Evolutionary conservation across 2,329 filamentous ascomycete species (phyloP).

Genomic region (Aspergillus hiratsukae): DNA sequence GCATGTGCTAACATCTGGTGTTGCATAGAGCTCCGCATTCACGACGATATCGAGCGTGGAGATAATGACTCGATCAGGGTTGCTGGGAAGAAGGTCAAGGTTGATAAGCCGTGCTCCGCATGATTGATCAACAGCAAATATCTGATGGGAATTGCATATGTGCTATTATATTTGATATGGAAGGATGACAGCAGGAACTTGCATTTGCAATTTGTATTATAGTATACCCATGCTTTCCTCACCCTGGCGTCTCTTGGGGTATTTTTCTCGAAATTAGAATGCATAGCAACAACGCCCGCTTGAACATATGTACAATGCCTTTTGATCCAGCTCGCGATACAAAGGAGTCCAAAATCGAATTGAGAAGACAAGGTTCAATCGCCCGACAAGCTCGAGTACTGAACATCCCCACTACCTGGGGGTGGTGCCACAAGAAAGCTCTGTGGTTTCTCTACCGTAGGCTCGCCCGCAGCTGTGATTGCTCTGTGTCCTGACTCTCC

Average conservation of each 20-base stretch:
- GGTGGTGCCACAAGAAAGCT: conserved; percentile 63
- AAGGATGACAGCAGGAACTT: conserved; percentile 8
- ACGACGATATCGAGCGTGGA: conserved; percentile 83
- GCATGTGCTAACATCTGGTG: conserved; percentile 5
- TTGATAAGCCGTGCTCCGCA: conserved; percentile 40
- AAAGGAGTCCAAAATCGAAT: conserved; percentile 9
- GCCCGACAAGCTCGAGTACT: conserved; percentile 81
- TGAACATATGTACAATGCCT: conserved; percentile 24
- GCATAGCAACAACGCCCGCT: conserved; percentile 32
- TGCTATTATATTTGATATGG: conserved; percentile 3
- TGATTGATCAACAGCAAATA: conserved; percentile 7
- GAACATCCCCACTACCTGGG: conserved; percentile 70
- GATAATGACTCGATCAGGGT: conserved; percentile 88
- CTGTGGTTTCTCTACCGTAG: conserved; percentile 33
- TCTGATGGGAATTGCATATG: not conserved
- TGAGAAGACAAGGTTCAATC: conserved; percentile 50
- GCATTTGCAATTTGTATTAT: conserved; percentile 29
- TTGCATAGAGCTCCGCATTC: conserved; percentile 71
- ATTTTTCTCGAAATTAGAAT: conserved; percentile 26
- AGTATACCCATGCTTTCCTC: conserved; percentile 35
- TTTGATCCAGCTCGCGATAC: conserved; percentile 17
- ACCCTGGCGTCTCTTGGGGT: conserved; percentile 29
- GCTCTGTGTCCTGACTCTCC: conserved; percentile 30
- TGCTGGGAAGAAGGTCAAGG: conserved; percentile 37
- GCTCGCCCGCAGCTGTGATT: conserved; percentile 38